These are phyloP conservation scores for Bipolaris cookei DNA, from an alignment of 2,329 filamentous ascomycete genomes.

Conservation along the genomic window DNA sequence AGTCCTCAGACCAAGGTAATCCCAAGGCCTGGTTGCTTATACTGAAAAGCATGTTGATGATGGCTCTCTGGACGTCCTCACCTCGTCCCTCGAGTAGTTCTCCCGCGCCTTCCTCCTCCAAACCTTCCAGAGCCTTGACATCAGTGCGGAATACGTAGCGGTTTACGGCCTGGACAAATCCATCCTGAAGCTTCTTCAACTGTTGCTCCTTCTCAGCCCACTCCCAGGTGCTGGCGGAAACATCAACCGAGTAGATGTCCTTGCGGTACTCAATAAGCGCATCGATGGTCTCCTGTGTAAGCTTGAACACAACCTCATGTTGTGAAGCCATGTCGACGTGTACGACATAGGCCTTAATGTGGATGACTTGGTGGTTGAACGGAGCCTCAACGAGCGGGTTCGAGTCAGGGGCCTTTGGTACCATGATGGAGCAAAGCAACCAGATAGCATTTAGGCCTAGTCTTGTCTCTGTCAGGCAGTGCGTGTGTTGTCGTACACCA, in stretches of 20 bases:
- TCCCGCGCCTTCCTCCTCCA: constrained; percentile 94
- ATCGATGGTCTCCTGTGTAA: constrained; percentile 93
- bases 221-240: constrained; percentile 85
- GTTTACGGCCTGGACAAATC: constrained; percentile 95
- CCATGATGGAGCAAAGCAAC: constrained; percentile 91
- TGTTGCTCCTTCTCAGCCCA: constrained; percentile 98
- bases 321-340: constrained; percentile 98
- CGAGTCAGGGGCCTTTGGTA: constrained; percentile 84
- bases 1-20: too few species aligned
- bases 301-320: constrained; percentile 97
- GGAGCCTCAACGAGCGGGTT: constrained; percentile 85
- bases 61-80: constrained; percentile 88
- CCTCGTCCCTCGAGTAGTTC: constrained; percentile 90
- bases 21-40: too few species aligned
- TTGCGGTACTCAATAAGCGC: constrained; percentile 93
- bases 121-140: constrained; percentile 86
- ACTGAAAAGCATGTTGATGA: constrained; percentile 83
- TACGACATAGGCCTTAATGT: constrained; percentile 96
- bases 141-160: constrained; percentile 93
- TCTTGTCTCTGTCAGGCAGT: constrained; percentile 92
- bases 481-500: constrained; percentile 92
- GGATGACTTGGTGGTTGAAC: constrained; percentile 90
- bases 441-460: constrained; percentile 91
- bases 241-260: constrained; percentile 90
- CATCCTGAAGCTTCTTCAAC: constrained; percentile 95